Base-by-base conservation (phyloP, 1,284 basidiomycete species). In the Blastosporella zonata region DNA sequence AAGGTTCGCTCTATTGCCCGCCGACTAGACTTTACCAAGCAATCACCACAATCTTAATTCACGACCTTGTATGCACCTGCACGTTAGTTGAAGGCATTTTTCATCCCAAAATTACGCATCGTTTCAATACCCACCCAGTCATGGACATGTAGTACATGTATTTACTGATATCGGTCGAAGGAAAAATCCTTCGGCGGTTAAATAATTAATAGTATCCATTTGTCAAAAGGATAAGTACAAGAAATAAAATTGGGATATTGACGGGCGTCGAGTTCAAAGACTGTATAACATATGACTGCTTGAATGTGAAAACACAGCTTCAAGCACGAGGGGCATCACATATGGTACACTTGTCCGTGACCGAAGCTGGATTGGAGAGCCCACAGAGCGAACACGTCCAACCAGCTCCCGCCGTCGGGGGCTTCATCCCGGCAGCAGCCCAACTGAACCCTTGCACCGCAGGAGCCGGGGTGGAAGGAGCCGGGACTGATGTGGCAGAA, bases 271-370 rank as follows among this genome's bases (percentile, higher is more conserved):
- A 27, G 25, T 28, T 23, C n/a, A 22, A 10, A 15, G 9, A 15
- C 6, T 35, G 33, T 15, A 31, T 41, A 15, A 27, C 23, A 10
- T 18, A 20, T 7, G n/a, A 18, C 2, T 37, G 34, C n/a, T 20
- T n/a, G n/a, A n/a, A 27, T 5, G 25, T 27, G 25, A 27, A 27
- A 10, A 27, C 25, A 10, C 25, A 27, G 25, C n/a, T n/a, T n/a
- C n/a, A n/a, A n/a, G n/a, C n/a, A n/a, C 55, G 55, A 0, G 71
- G 69, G 1, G 69, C 51, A 27, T 80, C 79, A 50, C 82, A 84
- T 35, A 77, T 54, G 0, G 65, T 67, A 57, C 82, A 84, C 59
- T 79, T 78, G 33, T 68, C 66, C 33, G 59, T 69, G 2, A 71
- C 74, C 8, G 58, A 62, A 6, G 64, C 67, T 3, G 72, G 64